Percentiles rank a stretch among this genome's conserved stretches.
Evolutionary conservation across 2,329 filamentous ascomycete species (phyloP).

Genomic region (Aspergillus viridinutans): DNA sequence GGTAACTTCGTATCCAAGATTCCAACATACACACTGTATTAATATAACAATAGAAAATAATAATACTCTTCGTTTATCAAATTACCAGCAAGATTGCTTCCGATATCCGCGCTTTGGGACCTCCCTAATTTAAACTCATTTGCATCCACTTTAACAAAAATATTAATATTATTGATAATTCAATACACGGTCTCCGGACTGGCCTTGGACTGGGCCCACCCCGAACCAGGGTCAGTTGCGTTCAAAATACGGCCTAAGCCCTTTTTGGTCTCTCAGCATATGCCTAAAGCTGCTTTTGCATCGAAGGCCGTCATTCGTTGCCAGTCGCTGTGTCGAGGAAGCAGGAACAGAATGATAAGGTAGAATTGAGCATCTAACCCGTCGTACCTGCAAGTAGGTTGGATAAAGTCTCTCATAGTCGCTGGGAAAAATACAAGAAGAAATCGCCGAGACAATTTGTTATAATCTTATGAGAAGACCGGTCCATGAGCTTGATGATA

Average conservation of each 20-base stretch:
- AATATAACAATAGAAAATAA: neutral
- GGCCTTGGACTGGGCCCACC: neutral
- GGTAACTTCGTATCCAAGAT: neutral
- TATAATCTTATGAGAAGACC: neutral
- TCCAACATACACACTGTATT: neutral
- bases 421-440: neutral
- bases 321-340: neutral
- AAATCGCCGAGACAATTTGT: neutral
- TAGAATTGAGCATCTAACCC: neutral
- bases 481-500: too few relatives aligned
- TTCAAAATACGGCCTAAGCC: slow-evolving; percentile 12
- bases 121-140: neutral
- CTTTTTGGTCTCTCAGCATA: slow-evolving; percentile 9
- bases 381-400: neutral
- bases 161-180: neutral
- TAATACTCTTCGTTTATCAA: neutral
- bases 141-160: neutral
- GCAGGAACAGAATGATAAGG: neutral
- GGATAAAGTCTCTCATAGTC: neutral
- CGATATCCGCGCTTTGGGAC: neutral
- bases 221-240: slow-evolving; percentile 11
- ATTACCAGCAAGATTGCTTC: neutral
- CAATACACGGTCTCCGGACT: neutral
- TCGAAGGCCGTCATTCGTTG: slow-evolving; percentile 2
- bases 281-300: slow-evolving; percentile 17